Percentiles rank a stretch among this genome's conserved stretches.
phyloP scores from a whole-genome alignment of 2,329 filamentous ascomycete genomes.

The Neocucurbitaria cava region DNA sequence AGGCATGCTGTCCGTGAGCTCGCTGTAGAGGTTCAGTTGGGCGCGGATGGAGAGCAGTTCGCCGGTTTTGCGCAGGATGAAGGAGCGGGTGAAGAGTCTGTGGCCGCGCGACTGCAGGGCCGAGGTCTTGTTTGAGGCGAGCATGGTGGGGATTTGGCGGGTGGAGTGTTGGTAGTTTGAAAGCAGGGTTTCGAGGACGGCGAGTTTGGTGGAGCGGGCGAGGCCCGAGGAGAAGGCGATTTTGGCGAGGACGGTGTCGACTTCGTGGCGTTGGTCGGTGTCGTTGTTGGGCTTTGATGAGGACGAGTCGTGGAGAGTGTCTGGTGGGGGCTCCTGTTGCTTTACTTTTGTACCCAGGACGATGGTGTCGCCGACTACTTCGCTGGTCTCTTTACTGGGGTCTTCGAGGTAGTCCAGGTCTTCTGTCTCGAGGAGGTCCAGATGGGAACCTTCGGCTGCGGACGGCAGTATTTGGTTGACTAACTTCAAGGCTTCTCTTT shows the following conservation, averaged over 20 bases:
- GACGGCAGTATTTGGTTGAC: conserved; percentile 72
- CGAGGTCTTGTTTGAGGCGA: conserved; percentile 71
- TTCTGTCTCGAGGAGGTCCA: conserved; percentile 79
- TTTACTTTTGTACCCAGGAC: conserved; percentile 77
- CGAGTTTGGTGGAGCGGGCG: conserved; percentile 90
- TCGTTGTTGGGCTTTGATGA: conserved; percentile 50
- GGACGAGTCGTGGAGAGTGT: conserved; percentile 27
- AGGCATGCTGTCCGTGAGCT: conserved; percentile 91
- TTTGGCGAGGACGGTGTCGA: conserved; percentile 80
- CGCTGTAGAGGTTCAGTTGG: conserved; percentile 94
- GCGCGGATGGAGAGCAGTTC: conserved; percentile 88
- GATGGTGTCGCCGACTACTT: conserved; percentile 86
- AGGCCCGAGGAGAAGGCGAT: conserved; percentile 96
- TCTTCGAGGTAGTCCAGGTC: conserved; percentile 89
- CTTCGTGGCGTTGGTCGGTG: conserved; percentile 45
- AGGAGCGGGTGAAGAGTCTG: conserved; percentile 67
- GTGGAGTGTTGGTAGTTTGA: conserved; percentile 87
- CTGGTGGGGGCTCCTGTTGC: conserved; percentile 11
- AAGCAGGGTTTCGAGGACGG: conserved; percentile 84
- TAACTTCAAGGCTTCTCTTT: conserved; percentile 66
- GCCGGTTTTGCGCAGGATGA: conserved; percentile 92
- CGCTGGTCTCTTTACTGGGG: conserved; percentile 72
- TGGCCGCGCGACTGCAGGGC: conserved; percentile 49
- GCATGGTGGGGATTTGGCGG: conserved; percentile 77
- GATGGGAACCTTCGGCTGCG: conserved; percentile 77